Percentiles rank a stretch among this genome's conserved stretches.
phyloP scores from a whole-genome alignment of 78 protist genomes.

The Dictyostelium firmibasis region DNA sequence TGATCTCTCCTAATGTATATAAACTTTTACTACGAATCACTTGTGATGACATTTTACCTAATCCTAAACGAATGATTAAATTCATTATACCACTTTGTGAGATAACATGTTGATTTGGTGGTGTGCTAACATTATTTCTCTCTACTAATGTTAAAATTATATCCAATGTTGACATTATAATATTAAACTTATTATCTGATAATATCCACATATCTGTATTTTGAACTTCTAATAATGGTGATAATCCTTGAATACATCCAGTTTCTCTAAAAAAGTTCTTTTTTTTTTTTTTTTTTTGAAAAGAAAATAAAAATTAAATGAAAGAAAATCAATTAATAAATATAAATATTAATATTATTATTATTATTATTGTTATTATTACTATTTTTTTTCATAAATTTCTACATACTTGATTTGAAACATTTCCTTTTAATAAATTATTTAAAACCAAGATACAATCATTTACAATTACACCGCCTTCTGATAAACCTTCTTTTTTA shows the following conservation, averaged over 20 bases:
- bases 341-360: background rate
- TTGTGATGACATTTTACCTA: conserved; percentile 68
- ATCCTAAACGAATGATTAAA: conserved; percentile 52
- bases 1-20: conserved; percentile 68
- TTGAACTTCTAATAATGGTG: conserved; percentile 54
- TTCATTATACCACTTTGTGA: conserved; percentile 47
- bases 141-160: conserved; percentile 53
- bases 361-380: background rate
- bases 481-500: conserved; percentile 63
- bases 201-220: conserved; percentile 79
- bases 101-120: conserved; percentile 47
- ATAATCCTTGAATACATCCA: conserved; percentile 61
- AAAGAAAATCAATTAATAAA: background rate
- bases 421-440: conserved; percentile 70
- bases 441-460: conserved; percentile 56
- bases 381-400: background rate
- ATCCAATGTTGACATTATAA: conserved; percentile 67
- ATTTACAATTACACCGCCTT: conserved; percentile 78
- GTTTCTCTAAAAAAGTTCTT: conserved; percentile 79
- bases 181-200: conserved; percentile 61
- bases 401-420: conserved; percentile 62
- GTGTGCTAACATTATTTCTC: conserved; percentile 60
- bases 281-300: background rate
- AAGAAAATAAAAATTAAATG: too few species aligned
- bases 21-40: conserved; percentile 50